phyloP scores from a whole-genome alignment of 192 early-diverging fungal genomes.

The Glomus cerebriforme region DNA sequence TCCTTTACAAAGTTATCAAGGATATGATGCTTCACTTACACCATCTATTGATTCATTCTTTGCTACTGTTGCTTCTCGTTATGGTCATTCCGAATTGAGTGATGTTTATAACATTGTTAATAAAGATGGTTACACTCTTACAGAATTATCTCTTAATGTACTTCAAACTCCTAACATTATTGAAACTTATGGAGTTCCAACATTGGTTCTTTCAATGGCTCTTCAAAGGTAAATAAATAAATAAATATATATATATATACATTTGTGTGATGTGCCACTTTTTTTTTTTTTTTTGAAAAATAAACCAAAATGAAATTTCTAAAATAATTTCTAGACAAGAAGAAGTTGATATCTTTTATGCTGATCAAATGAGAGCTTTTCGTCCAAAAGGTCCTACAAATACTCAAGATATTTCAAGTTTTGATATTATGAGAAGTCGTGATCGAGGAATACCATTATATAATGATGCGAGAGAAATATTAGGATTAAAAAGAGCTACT shows the following conservation, averaged over 20 bases:
- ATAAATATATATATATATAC: background rate
- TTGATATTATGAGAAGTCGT: background rate
- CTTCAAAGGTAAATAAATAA: constrained; percentile 2
- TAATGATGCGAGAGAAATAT: constrained; percentile 25
- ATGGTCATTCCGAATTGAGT: constrained; percentile 7
- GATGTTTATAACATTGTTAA: constrained; percentile 21
- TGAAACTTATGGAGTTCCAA: constrained; percentile 15
- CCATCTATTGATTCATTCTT: constrained; percentile 16
- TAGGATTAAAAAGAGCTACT: background rate
- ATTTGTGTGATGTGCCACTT: background rate
- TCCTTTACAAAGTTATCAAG: background rate
- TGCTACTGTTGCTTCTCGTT: background rate
- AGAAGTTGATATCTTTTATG: background rate
- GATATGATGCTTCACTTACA: background rate
- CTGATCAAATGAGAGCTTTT: constrained; percentile 8
- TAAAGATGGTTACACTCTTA: background rate
- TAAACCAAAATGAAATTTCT: background rate
- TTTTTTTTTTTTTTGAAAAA: background rate
- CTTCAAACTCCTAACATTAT: background rate
- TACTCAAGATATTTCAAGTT: background rate
- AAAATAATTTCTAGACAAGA: constrained; percentile 6
- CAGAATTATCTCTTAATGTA: background rate
- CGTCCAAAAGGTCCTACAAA: background rate
- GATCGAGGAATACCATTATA: constrained; percentile 22
- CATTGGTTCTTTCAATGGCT: constrained; percentile 4